Percentiles rank a stretch among this genome's conserved stretches.
Evolutionary conservation across 2,329 filamentous ascomycete species (phyloP).

Genomic region (Epichloe hybrida): DNA sequence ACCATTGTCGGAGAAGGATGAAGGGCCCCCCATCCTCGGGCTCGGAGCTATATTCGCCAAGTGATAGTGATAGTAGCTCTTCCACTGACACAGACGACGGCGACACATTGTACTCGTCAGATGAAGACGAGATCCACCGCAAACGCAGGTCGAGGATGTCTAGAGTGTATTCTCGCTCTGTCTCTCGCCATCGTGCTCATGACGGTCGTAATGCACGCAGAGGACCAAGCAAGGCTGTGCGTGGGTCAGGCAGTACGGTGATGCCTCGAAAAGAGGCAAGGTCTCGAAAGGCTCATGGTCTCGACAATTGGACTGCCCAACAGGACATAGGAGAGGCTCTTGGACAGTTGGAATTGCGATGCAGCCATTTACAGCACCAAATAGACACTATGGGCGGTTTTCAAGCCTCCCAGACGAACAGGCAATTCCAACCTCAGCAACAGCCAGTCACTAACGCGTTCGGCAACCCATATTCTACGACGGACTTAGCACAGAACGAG

Average conservation of each 20-base stretch:
- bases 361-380: neutral
- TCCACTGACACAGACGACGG: neutral
- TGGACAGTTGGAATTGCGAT: conserved; percentile 3
- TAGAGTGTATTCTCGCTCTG: neutral
- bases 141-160: neutral
- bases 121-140: neutral
- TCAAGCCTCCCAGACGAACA: neutral
- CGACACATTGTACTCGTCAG: neutral
- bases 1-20: neutral
- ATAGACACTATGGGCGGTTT: neutral
- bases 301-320: neutral
- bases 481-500: neutral
- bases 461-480: neutral
- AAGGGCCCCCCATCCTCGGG: neutral
- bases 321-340: conserved; percentile 1
- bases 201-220: neutral
- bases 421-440: neutral
- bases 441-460: neutral
- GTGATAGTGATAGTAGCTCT: neutral
- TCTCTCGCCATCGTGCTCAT: neutral
- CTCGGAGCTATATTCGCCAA: neutral
- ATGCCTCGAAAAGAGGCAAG: neutral
- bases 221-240: no score
- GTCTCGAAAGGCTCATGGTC: neutral
- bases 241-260: neutral